Base-by-base conservation (phyloP, 148 eudicot species). In the Chenopodium album region DNA sequence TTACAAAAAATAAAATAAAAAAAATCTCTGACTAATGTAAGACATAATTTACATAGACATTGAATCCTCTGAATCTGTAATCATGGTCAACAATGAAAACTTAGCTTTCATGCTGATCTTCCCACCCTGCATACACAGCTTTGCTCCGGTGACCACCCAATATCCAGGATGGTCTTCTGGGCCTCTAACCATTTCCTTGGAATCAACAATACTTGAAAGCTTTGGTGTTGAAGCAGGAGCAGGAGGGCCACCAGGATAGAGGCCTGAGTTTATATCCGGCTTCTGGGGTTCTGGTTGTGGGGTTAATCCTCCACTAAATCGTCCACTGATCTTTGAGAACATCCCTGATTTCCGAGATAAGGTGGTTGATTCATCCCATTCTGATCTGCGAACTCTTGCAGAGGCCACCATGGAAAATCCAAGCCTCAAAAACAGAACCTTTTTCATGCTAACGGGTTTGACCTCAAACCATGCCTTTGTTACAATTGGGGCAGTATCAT, bases 391-490 rank as follows among this genome's bases (percentile, higher is more conserved):
- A 12, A 88, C 69, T 34, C 7, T 88, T n/a, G 92, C 90, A 26
- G 92, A 94, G 67, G 93, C 93, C 14, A 96, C 90, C 77, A 81
- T 84, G 0, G 97, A 91, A 84, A 89, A 95, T 8, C 98, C 98
- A 28, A 95, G 89, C 83, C 98, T 87, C 79, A 93, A 72, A 85
- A 88, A 95, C 37, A 95, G 93, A 14, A 90, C 92, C 65, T 91
- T 93, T 60, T 91, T 96, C 92, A 92, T 91, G 59, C 99, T 95
- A 19, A 87, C 37, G 37, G 70, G 81, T 87, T 91, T 94, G 26
- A 96, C 99, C 82, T 96, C 99, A 48, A 96, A 90, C 95, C 95
- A 92, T 73, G 99, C 98, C 84, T 85, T 91, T 4, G 99, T 94
- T 66, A 92, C 92, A 0, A 96, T 90, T 1, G 95, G 88, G 46